phyloP scores from a whole-genome alignment of 225 moss, liverwort and hornwort genomes.

The Polytrichum formosum region DNA sequence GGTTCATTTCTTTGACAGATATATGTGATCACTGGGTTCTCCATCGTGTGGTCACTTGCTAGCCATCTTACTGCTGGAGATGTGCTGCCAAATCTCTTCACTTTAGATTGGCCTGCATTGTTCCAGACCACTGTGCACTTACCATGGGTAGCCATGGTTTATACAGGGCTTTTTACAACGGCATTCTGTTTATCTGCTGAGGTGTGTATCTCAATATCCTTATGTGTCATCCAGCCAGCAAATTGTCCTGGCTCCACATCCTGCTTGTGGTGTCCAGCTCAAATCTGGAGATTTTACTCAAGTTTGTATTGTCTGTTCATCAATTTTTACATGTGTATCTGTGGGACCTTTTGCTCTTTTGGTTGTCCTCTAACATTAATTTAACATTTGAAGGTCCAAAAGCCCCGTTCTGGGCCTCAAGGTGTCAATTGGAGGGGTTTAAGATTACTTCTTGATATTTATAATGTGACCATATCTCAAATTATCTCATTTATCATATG shows the following conservation, averaged over 20 bases:
- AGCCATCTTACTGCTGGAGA: constrained; percentile 50
- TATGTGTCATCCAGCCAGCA: not conserved
- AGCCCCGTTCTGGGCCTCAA: no score
- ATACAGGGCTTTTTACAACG: constrained; percentile 74
- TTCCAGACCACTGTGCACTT: constrained; percentile 31
- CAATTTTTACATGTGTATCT: no score
- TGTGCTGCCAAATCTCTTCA: constrained; percentile 17
- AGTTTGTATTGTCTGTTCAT: no score
- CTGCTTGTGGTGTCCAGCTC: no score
- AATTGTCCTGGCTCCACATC: not conserved
- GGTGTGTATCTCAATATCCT: constrained; percentile 29
- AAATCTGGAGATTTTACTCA: no score
- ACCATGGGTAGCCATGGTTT: constrained; percentile 65
- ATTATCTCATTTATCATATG: no score
- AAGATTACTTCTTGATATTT: no score
- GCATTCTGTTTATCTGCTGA: constrained; percentile 70
- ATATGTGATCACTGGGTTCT: constrained; percentile 49
- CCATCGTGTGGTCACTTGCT: constrained; percentile 51
- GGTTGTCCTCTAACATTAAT: no score
- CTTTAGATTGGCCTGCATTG: constrained; percentile 40
- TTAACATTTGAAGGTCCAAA: no score
- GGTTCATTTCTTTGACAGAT: constrained; percentile 34
- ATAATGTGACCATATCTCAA: no score
- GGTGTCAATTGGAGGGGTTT: no score
- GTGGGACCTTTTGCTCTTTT: no score